phyloP scores from a whole-genome alignment of 257 asterid species.

The Handroanthus guayacan region DNA sequence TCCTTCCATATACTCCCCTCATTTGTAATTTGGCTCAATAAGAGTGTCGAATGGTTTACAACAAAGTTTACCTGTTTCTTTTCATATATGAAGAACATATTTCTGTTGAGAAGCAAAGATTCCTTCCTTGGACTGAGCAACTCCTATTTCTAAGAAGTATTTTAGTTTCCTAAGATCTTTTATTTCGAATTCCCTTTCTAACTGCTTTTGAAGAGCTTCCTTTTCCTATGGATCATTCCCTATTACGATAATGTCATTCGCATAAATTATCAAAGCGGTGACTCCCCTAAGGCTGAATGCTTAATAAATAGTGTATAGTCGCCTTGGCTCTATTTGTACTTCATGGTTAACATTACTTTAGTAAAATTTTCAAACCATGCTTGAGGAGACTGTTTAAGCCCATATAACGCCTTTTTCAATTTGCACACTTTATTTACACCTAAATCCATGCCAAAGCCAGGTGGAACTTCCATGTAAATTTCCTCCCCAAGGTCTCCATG shows the following conservation, averaged over 20 bases:
- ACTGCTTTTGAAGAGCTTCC: not conserved
- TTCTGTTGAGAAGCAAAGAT: no score
- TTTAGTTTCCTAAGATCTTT: not conserved
- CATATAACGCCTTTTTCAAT: not conserved
- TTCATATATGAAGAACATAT: no score
- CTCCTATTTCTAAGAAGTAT: not conserved
- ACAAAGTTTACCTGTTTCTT: not conserved
- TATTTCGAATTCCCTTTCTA: not conserved
- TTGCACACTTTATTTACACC: not conserved
- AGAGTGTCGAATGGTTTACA: not conserved
- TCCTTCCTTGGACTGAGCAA: not conserved
- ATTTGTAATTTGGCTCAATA: no score
- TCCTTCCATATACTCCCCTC: not conserved
- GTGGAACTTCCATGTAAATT: not conserved
- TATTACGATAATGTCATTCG: not conserved
- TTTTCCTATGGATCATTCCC: not conserved
- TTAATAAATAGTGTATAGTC: not conserved
- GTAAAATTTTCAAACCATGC: not conserved
- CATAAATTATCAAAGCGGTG: not conserved
- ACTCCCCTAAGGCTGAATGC: not conserved
- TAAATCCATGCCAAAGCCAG: not conserved
- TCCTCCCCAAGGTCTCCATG: not conserved
- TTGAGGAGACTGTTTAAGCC: not conserved
- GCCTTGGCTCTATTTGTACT: not conserved
- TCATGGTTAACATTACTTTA: not conserved